Conservation (phyloP, 2,329 filamentous ascomycete species). For the Clarireedia hainanense region DNA sequence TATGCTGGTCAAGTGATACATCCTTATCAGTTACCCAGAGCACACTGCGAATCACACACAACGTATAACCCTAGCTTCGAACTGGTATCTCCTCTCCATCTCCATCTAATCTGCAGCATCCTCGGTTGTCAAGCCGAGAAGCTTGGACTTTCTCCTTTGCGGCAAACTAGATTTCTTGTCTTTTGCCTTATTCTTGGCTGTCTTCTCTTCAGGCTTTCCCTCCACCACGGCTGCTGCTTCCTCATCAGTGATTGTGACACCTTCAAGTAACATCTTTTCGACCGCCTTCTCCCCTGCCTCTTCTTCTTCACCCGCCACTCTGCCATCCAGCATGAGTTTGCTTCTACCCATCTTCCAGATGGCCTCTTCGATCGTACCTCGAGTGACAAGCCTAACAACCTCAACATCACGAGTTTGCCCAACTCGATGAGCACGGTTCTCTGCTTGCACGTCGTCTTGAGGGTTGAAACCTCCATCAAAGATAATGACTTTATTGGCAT, state of each 20-base stretch:
- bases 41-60: too few relatives aligned
- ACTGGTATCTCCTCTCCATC: too few relatives aligned
- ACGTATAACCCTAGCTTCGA: too few relatives aligned
- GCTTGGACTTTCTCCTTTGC: too few relatives aligned
- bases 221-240: slow-evolving; percentile 7
- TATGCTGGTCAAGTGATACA: too few relatives aligned
- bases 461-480: slow-evolving; percentile 98
- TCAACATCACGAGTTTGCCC: slow-evolving; percentile 89
- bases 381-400: slow-evolving; percentile 75
- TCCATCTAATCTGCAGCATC: too few relatives aligned
- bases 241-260: slow-evolving; percentile 11
- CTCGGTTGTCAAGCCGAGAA: too few relatives aligned
- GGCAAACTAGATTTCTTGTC: too few relatives aligned
- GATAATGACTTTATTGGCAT: slow-evolving; percentile 95
- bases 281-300: slow-evolving; percentile 23
- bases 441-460: slow-evolving; percentile 95
- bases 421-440: slow-evolving; percentile 92
- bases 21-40: too few relatives aligned
- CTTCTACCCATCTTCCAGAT: slow-evolving; percentile 87
- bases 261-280: slow-evolving; percentile 25
- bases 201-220: neutral
- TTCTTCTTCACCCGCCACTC: slow-evolving; percentile 51
- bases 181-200: too few relatives aligned
- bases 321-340: slow-evolving; percentile 81
- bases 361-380: slow-evolving; percentile 82